phyloP scores from a whole-genome alignment of 257 asterid genomes.

The Jaltomata sinuosa region DNA sequence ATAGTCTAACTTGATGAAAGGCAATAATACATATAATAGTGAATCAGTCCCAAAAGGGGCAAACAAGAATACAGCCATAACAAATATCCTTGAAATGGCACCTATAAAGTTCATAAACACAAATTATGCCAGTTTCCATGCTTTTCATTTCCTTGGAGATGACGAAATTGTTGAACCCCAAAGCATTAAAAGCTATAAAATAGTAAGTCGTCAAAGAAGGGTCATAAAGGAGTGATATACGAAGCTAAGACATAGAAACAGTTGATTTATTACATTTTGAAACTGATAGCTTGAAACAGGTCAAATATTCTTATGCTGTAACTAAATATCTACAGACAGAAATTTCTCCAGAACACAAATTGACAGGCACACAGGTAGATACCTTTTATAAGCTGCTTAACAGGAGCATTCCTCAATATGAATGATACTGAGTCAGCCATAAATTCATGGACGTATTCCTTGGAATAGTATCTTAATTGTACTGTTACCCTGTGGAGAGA shows the following conservation, averaged over 20 bases:
- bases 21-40: neutral
- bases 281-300: neutral
- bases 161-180: neutral
- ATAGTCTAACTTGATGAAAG: neutral
- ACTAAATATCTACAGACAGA: neutral
- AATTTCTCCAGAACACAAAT: neutral
- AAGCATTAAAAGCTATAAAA: neutral
- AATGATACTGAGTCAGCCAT: constrained; percentile 84
- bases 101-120: neutral
- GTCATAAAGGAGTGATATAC: neutral
- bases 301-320: neutral
- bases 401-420: constrained; percentile 63
- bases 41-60: neutral
- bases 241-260: neutral
- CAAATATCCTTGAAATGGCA: neutral
- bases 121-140: neutral
- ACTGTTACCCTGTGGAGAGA: constrained; percentile 39
- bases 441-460: constrained; percentile 64
- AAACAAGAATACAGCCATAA: neutral
- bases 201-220: neutral
- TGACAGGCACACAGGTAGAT: neutral
- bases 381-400: constrained; percentile 63
- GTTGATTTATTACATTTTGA: neutral
- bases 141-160: neutral
- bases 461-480: constrained; percentile 67